Evolutionary conservation across 331 rosid species (phyloP).

Genomic region (Telfairia occidentalis): DNA sequence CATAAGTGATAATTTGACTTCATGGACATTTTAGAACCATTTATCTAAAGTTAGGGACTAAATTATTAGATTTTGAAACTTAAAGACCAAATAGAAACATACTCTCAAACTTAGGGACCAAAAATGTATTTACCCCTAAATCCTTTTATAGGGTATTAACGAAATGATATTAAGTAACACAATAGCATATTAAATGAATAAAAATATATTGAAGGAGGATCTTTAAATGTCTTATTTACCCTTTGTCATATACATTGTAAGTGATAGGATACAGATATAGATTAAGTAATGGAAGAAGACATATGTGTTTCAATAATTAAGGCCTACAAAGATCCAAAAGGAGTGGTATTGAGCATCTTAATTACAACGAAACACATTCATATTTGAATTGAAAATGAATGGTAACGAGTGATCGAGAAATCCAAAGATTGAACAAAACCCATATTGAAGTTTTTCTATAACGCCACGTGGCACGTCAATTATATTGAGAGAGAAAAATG

Average conservation of each 20-base stretch:
- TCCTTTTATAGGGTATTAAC: neutral
- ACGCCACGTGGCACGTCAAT: neutral
- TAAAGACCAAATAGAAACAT: too few species aligned
- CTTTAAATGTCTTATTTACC: neutral
- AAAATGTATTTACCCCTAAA: too few species aligned
- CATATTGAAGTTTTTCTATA: neutral
- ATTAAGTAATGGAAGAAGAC: neutral
- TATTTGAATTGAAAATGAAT: constrained; percentile 4
- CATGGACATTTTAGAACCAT: too few species aligned
- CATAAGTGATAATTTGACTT: too few species aligned
- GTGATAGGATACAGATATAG: neutral
- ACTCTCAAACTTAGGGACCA: too few species aligned
- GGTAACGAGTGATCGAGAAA: neutral
- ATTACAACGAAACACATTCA: neutral
- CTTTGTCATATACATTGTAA: neutral
- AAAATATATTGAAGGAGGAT: neutral
- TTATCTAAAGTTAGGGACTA: too few species aligned
- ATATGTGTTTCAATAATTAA: neutral
- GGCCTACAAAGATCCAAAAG: neutral
- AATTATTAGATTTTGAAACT: too few species aligned
- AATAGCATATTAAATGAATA: neutral
- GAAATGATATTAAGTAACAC: neutral
- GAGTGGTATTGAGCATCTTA: neutral
- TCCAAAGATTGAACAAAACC: neutral
- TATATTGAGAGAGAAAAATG: neutral